Conservation (phyloP, 2,329 filamentous ascomycete species). For the Aspergillus oerlinghausenensis region DNA sequence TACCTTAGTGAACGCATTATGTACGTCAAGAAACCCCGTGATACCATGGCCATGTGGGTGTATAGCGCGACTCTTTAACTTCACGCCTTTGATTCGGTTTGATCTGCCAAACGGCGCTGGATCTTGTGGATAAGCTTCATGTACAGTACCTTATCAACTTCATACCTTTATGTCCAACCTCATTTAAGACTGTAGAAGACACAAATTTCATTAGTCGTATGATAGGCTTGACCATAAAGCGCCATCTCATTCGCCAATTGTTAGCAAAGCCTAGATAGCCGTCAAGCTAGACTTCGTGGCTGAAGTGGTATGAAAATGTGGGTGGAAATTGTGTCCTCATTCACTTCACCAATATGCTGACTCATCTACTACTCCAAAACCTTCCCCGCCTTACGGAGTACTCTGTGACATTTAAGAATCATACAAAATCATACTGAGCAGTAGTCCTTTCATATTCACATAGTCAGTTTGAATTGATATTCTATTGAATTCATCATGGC, state of each 20-base stretch:
- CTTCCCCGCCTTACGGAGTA: neutral
- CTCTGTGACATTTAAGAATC: neutral
- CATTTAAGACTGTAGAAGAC: neutral
- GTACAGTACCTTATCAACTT: neutral
- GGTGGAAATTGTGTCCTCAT: neutral
- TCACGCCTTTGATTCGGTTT: conserved; percentile 1
- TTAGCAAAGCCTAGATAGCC: neutral
- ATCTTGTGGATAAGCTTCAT: conserved; percentile 2
- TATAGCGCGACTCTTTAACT: conserved; percentile 3
- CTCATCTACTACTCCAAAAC: neutral
- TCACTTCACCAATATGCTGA: neutral
- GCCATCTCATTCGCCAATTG: neutral
- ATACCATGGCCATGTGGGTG: conserved; percentile 7
- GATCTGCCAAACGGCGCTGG: conserved; percentile 1
- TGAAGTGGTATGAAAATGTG: neutral
- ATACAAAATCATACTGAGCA: conserved; percentile 3
- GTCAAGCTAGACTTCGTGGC: neutral
- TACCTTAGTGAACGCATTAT: conserved; percentile 1
- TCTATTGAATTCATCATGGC: conserved; percentile 13
- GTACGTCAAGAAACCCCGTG: neutral
- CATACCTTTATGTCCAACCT: neutral
- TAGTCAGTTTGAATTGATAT: neutral
- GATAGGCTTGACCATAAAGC: neutral
- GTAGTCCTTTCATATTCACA: conserved; percentile 2
- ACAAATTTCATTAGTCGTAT: neutral